Evolutionary conservation across 148 eudicot genomes (phyloP).

Genomic region (Camellia lanceoleosa): DNA sequence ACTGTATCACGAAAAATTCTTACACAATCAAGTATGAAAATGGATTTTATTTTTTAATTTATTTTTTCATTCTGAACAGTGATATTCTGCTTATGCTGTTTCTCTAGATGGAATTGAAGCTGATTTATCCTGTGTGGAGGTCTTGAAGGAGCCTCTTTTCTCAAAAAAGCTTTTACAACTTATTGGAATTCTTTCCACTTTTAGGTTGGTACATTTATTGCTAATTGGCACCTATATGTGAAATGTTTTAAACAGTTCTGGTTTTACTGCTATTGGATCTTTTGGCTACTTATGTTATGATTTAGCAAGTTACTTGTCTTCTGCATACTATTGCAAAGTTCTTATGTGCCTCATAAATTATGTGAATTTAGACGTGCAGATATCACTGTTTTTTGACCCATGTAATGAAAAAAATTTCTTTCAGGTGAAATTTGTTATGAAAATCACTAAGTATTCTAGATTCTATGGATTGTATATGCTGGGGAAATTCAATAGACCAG

Average conservation of each 20-base stretch:
- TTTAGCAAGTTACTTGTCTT: neutral
- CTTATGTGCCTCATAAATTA: too few relatives aligned
- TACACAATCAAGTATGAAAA: neutral
- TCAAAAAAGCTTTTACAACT: conserved; percentile 73
- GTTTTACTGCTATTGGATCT: neutral
- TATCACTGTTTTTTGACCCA: neutral
- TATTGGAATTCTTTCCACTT: conserved; percentile 66
- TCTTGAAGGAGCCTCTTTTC: conserved; percentile 72
- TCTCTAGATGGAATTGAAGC: conserved; percentile 41
- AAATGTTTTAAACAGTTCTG: neutral
- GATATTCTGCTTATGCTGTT: conserved; percentile 19
- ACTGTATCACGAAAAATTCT: neutral
- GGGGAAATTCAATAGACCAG: neutral
- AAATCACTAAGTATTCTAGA: neutral
- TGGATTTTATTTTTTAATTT: too few relatives aligned
- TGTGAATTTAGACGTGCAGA: too few relatives aligned
- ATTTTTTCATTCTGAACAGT: neutral
- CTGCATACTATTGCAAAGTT: neutral
- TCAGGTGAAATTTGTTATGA: conserved; percentile 1
- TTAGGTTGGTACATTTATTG: conserved; percentile 53
- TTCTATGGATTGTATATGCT: neutral
- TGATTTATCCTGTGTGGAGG: conserved; percentile 42
- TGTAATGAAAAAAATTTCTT: neutral
- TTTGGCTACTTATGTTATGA: neutral
- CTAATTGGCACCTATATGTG: conserved; percentile 8